phyloP scores from a whole-genome alignment of 176 grass and related monocot species.

The Eleusine indica region DNA sequence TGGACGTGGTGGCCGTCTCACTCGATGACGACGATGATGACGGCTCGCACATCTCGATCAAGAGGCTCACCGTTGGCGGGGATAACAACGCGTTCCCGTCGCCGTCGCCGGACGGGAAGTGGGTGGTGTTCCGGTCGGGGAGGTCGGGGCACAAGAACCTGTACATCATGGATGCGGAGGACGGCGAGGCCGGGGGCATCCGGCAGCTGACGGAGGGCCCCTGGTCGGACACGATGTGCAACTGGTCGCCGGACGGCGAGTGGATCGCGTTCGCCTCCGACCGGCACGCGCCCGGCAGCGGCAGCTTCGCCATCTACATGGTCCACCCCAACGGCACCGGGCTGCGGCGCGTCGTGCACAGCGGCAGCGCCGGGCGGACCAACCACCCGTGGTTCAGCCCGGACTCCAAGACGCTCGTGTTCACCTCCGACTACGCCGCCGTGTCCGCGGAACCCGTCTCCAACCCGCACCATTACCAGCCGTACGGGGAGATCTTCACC shows the following conservation, averaged over 20 bases:
- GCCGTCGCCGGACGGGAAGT: slow-evolving; percentile 87
- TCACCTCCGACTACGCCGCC: slow-evolving; percentile 83
- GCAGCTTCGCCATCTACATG: slow-evolving; percentile 83
- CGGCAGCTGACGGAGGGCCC: slow-evolving; percentile 68
- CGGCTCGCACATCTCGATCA: slow-evolving; percentile 39
- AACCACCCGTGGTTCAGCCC: slow-evolving; percentile 89
- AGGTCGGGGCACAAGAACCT: slow-evolving; percentile 87
- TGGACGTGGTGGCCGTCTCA: slow-evolving; percentile 75
- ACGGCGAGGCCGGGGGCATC: slow-evolving; percentile 66
- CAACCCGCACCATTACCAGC: slow-evolving; percentile 87
- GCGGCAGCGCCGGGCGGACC: slow-evolving; percentile 62
- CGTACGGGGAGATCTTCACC: slow-evolving; percentile 90
- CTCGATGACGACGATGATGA: slow-evolving; percentile 35
- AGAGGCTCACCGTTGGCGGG: slow-evolving; percentile 59
- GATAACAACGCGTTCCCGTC: slow-evolving; percentile 91
- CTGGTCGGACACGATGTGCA: slow-evolving; percentile 96
- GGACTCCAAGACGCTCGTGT: slow-evolving; percentile 78
- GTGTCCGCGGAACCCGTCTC: slow-evolving; percentile 90
- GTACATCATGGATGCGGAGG: slow-evolving; percentile 75
- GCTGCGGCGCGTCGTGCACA: slow-evolving; percentile 70
- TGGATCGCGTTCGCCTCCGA: slow-evolving; percentile 96
- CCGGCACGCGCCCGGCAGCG: slow-evolving; percentile 65
- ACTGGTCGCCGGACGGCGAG: slow-evolving; percentile 86
- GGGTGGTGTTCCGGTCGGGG: slow-evolving; percentile 84
- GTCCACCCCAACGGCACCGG: slow-evolving; percentile 85